Evolutionary conservation across 371 early-diverging fungal species (phyloP).

Genomic region (Sporodiniella umbellata): DNA sequence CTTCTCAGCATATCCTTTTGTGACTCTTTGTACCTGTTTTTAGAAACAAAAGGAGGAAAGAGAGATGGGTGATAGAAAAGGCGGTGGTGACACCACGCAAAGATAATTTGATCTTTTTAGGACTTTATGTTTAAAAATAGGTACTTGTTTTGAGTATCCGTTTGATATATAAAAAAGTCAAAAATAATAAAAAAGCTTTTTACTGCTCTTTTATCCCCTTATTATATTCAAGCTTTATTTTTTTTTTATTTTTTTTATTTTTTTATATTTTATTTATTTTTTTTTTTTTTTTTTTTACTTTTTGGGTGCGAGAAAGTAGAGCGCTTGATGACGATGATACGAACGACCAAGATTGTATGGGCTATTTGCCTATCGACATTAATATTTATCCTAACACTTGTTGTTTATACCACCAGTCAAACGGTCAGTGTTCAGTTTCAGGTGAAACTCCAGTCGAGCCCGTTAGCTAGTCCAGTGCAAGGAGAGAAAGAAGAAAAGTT

Average conservation of each 20-base stretch:
- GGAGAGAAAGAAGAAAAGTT: conserved; percentile 28
- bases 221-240: neutral
- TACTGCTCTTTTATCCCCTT: too few relatives aligned
- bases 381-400: conserved; percentile 9
- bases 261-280: neutral
- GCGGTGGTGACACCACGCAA: too few relatives aligned
- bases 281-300: neutral
- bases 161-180: too few relatives aligned
- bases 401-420: conserved; percentile 18
- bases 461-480: neutral
- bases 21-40: too few relatives aligned
- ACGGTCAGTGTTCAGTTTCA: conserved; percentile 15
- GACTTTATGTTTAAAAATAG: neutral
- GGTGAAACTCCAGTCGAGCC: conserved; percentile 6
- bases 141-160: neutral
- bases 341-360: conserved; percentile 18
- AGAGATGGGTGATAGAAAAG: too few relatives aligned
- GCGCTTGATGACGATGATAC: conserved; percentile 15
- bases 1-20: too few relatives aligned
- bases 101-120: neutral
- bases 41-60: too few relatives aligned
- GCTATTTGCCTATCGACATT: conserved; percentile 13
- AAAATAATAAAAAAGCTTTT: too few relatives aligned
- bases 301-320: too few relatives aligned
- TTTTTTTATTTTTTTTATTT: conserved; percentile 6